Base-by-base conservation (phyloP, 2,329 filamentous ascomycete genomes). In the Lecanosticta acicola region DNA sequence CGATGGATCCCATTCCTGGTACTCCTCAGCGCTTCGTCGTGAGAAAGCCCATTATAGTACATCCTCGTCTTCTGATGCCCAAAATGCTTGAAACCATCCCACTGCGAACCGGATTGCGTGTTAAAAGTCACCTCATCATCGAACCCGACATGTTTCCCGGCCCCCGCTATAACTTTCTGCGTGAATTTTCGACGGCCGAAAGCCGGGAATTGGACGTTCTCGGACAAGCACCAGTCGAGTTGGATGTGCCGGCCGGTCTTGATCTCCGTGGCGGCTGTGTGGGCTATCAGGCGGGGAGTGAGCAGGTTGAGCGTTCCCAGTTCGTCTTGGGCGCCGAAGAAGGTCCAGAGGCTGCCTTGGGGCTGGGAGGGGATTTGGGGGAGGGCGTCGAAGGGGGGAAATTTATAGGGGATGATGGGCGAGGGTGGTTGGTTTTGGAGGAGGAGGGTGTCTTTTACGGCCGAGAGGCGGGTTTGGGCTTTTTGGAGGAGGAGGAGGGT, bases 71-170 rank as follows among this genome's bases (percentile, higher is more conserved):
- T 44, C 45, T 43, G 49, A 57, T 77, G 78, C 11, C 70, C 68
- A 13, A 68, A 59, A 2, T 70, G 69, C 1, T 69, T 68, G 0
- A 66, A 55, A 39, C 72, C 72, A 53, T 81, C 78, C 78, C 76
- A 81, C 59, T 81, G 78, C 18, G 69, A 75, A 43, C 71, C 72
- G 26, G 64, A 63, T 54, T 81, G 77, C 0, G 77, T 80, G 59
- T 80, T 80, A 64, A 81, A 72, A 2, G 67, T 62, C 4, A 79
- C 55, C 51, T 77, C 70, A 43, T 78, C 74, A 21, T 78, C 74
- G 62, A 69, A 73, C 51, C 48, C 57, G 11, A 40, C 34, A 11
- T 43, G 29, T 29, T 43, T 43, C 10, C 45, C 57, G 19, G 46
- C 48, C 11, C 49, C 47, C 7, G 44, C 17, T 7, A 64, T 46